A percentile compares a stretch with the other conserved stretches of the same genome.
These are phyloP conservation scores for Dillenia suffruticosa DNA, from an alignment of 164 flowering plant species.

Conservation along the genomic window DNA sequence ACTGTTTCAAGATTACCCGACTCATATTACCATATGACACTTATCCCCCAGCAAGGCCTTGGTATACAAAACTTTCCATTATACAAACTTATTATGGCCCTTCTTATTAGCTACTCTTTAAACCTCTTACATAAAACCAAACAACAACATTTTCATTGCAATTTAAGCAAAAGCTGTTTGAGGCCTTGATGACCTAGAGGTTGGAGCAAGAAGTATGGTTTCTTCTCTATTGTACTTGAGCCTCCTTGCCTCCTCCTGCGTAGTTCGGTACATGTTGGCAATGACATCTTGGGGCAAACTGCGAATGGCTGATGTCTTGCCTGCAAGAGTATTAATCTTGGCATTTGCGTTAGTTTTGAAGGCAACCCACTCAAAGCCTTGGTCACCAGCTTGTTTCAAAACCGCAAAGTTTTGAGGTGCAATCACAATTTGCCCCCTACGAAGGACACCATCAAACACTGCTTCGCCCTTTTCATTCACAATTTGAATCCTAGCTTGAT, in stretches of 20 bases:
- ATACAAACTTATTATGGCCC: no score
- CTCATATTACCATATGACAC: no score
- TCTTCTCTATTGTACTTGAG: conserved; percentile 21
- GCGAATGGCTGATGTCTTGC: conserved; percentile 19
- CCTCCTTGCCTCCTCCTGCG: conserved; percentile 21
- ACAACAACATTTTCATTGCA: no score
- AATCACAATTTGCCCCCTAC: conserved; percentile 25
- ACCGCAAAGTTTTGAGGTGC: conserved; percentile 34
- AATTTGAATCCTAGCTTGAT: conserved; percentile 23
- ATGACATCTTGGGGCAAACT: conserved; percentile 27
- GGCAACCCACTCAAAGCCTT: conserved; percentile 30
- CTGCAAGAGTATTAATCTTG: conserved; percentile 21
- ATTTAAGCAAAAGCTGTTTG: no score
- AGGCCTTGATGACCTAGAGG: no score
- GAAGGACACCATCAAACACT: conserved; percentile 22
- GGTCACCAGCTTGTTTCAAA: conserved; percentile 13
- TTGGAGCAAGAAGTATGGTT: no score
- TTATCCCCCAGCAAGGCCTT: no score
- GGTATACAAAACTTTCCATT: no score
- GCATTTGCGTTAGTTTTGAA: conserved; percentile 38
- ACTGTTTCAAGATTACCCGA: no score
- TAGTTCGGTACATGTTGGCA: conserved; percentile 18
- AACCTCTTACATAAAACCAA: no score
- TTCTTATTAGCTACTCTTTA: no score
- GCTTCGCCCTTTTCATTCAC: conserved; percentile 24